These are phyloP conservation scores for Lodderomyces oxycetoniae DNA, from an alignment of 1,139 yeast genomes.

Conservation along the genomic window DNA sequence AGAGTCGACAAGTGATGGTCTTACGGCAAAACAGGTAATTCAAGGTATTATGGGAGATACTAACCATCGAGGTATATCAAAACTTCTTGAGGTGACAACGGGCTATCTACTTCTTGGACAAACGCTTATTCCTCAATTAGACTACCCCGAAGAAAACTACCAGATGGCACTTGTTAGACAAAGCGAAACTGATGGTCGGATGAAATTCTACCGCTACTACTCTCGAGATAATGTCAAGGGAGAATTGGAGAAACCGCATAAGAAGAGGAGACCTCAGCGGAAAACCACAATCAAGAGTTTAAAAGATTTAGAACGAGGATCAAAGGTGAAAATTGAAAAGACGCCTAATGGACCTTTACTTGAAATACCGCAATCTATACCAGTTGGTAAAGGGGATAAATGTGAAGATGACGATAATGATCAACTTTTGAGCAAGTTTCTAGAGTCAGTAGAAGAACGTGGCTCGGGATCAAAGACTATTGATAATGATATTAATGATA, in stretches of 20 bases:
- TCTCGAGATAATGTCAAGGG: slow-evolving; percentile 13
- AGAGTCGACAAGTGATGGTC: slow-evolving; percentile 41
- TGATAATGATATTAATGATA: too few species aligned
- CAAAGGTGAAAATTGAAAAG: slow-evolving; percentile 22
- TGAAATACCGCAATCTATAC: slow-evolving; percentile 1
- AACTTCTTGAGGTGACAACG: slow-evolving; percentile 46
- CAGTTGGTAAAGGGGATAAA: background rate
- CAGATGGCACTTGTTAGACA: slow-evolving; percentile 48
- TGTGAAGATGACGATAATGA: too few species aligned
- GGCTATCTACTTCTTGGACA: slow-evolving; percentile 26
- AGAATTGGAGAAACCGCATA: slow-evolving; percentile 8
- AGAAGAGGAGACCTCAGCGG: slow-evolving; percentile 10
- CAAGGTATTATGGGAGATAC: slow-evolving; percentile 47
- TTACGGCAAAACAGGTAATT: slow-evolving; percentile 52
- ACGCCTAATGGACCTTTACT: slow-evolving; percentile 21
- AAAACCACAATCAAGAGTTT: slow-evolving; percentile 6
- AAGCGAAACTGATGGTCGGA: slow-evolving; percentile 69
- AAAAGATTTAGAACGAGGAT: slow-evolving; percentile 19
- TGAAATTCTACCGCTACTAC: slow-evolving; percentile 67
- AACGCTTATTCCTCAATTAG: slow-evolving; percentile 20
- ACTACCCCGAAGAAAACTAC: slow-evolving; percentile 21
- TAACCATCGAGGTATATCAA: slow-evolving; percentile 46
- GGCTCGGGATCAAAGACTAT: too few species aligned
- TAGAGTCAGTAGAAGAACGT: too few species aligned
- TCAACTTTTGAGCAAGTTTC: too few species aligned